These are phyloP conservation scores for Rhizopus sp. DNA, from an alignment of 371 early-diverging fungal species.

Conservation along the genomic window DNA sequence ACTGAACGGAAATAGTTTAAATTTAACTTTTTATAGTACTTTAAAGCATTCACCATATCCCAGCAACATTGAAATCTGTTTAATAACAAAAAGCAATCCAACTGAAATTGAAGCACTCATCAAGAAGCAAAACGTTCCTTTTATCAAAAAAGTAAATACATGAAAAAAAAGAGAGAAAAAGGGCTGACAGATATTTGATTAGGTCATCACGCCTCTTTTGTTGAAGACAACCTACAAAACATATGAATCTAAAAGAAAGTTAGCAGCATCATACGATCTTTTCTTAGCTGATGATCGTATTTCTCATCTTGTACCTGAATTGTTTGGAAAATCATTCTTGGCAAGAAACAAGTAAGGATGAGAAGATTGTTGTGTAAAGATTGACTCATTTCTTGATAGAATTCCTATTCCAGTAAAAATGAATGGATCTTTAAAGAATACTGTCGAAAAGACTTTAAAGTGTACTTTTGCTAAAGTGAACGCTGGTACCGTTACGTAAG, in stretches of 20 bases:
- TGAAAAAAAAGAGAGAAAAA: background rate
- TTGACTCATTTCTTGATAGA: background rate
- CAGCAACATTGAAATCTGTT: slow-evolving; percentile 18
- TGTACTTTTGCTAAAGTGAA: slow-evolving; percentile 18
- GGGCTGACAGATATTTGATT: background rate
- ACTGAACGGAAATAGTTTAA: background rate
- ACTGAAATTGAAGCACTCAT: slow-evolving; percentile 8
- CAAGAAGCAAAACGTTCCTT: slow-evolving; percentile 7
- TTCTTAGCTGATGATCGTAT: slow-evolving; percentile 87
- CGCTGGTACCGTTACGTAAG: slow-evolving; percentile 20
- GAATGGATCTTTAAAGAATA: slow-evolving; percentile 11
- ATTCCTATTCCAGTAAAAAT: slow-evolving; percentile 11
- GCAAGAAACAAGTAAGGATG: slow-evolving; percentile 70
- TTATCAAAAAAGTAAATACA: slow-evolving; percentile 21
- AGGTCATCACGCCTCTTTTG: background rate
- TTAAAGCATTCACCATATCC: slow-evolving; percentile 13
- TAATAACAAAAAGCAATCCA: slow-evolving; percentile 15
- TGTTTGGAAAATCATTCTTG: slow-evolving; percentile 82
- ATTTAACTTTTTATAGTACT: slow-evolving; percentile 6
- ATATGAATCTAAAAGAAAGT: slow-evolving; percentile 77
- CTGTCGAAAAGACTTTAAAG: slow-evolving; percentile 13
- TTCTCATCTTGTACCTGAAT: slow-evolving; percentile 68
- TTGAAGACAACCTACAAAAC: slow-evolving; percentile 62
- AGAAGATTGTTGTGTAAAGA: background rate
- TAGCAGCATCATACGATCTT: slow-evolving; percentile 70